Evolutionary conservation across 2,329 filamentous ascomycete genomes (phyloP).

Genomic region (Clarireedia hainanense): DNA sequence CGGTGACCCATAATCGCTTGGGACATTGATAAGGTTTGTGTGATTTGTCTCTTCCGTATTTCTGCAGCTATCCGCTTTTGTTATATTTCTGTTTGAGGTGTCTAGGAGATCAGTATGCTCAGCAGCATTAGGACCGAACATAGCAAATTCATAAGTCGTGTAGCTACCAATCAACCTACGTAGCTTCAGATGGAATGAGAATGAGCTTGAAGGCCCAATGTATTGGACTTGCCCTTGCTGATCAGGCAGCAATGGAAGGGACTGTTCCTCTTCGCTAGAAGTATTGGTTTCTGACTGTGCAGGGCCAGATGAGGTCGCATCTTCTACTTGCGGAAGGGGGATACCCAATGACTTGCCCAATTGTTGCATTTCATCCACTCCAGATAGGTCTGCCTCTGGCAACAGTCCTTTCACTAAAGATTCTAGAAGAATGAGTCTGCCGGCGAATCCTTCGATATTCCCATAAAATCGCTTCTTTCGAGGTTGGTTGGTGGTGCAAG

Average conservation of each 20-base stretch:
- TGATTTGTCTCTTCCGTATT: neutral
- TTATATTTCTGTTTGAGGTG: neutral
- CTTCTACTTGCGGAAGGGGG: constrained; percentile 27
- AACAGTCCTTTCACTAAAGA: constrained; percentile 37
- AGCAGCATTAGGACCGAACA: neutral
- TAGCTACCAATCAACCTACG: constrained; percentile 31
- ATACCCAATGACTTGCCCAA: constrained; percentile 34
- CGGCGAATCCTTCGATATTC: constrained; percentile 34
- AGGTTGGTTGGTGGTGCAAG: constrained; percentile 36
- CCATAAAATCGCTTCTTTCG: constrained; percentile 38
- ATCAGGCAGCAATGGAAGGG: constrained; percentile 24
- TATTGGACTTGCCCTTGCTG: constrained; percentile 38
- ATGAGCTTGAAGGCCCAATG: constrained; percentile 36
- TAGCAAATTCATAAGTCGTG: constrained; percentile 25
- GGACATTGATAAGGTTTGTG: neutral
- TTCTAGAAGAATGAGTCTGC: constrained; percentile 35
- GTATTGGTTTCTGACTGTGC: constrained; percentile 13
- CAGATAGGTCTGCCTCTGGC: constrained; percentile 36
- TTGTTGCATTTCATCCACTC: constrained; percentile 33
- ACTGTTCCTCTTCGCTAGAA: constrained; percentile 28
- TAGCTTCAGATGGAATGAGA: constrained; percentile 35
- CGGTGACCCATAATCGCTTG: constrained; percentile 11
- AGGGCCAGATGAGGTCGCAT: constrained; percentile 9
- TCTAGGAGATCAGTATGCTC: neutral
- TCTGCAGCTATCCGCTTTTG: neutral